Conservation (phyloP, 2,329 filamentous ascomycete species). For the Cytospora piceicola region DNA sequence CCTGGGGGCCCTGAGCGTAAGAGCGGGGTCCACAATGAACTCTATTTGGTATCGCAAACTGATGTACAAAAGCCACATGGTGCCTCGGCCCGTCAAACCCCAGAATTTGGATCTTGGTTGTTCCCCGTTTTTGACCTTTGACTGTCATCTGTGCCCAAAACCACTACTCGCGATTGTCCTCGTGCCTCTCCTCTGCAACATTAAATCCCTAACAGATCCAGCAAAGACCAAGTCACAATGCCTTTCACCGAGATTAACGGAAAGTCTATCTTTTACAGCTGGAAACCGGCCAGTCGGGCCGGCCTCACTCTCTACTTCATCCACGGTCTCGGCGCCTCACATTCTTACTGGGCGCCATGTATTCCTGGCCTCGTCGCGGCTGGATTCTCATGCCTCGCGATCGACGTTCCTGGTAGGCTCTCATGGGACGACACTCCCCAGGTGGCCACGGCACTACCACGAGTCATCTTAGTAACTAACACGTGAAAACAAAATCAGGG, state of each 20-base stretch:
- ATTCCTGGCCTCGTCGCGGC: constrained; percentile 29
- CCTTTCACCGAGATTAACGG: constrained; percentile 29
- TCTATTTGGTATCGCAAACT: neutral
- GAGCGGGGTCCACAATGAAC: constrained; percentile 4
- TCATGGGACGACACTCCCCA: neutral
- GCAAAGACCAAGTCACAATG: constrained; percentile 16
- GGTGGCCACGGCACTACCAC: too few species aligned
- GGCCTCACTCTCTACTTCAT: constrained; percentile 30
- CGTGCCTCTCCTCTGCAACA: neutral
- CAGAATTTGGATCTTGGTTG: constrained; percentile 4
- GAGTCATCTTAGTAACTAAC: neutral
- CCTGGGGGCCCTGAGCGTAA: constrained; percentile 20
- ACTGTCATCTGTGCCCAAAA: neutral
- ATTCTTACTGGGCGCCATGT: constrained; percentile 29
- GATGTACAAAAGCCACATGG: constrained; percentile 8
- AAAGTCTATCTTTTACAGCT: constrained; percentile 30
- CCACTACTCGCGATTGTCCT: neutral
- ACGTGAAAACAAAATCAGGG: constrained; percentile 1
- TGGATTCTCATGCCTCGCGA: constrained; percentile 30
- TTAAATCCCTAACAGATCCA: neutral
- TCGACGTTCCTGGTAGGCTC: constrained; percentile 28
- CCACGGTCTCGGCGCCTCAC: constrained; percentile 27
- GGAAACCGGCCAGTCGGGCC: constrained; percentile 26
- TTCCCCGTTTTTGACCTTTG: neutral
- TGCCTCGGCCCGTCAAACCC: constrained; percentile 10